These are phyloP conservation scores for Coemansia sp. DNA, from an alignment of 192 early-diverging fungal genomes.

Conservation along the genomic window DNA sequence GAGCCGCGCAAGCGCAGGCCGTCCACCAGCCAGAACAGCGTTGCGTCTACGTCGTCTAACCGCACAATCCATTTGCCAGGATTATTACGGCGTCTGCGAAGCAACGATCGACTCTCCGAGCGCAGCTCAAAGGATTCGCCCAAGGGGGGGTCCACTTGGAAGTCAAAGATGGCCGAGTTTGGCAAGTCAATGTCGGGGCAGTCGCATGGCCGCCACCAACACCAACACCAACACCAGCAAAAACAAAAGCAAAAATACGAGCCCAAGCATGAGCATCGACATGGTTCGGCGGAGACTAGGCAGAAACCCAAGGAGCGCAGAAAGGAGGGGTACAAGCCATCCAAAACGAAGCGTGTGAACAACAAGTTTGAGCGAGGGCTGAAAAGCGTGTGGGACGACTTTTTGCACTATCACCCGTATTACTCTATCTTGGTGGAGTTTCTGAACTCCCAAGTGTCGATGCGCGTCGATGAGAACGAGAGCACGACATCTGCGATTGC, in stretches of 20 bases:
- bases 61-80: slow-evolving; percentile 35
- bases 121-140: neutral
- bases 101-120: slow-evolving; percentile 21
- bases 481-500: slow-evolving; percentile 49
- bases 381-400: slow-evolving; percentile 52
- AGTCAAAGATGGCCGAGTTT: slow-evolving; percentile 18
- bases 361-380: slow-evolving; percentile 55
- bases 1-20: slow-evolving; percentile 7
- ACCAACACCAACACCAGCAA: neutral
- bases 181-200: neutral
- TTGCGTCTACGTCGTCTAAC: slow-evolving; percentile 26
- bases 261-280: neutral
- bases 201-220: neutral
- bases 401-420: slow-evolving; percentile 46
- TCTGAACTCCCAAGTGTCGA: slow-evolving; percentile 57
- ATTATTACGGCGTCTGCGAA: slow-evolving; percentile 36
- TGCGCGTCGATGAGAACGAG: slow-evolving; percentile 51
- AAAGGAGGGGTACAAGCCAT: slow-evolving; percentile 27
- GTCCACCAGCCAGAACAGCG: slow-evolving; percentile 30
- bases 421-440: slow-evolving; percentile 56
- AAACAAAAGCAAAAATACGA: neutral
- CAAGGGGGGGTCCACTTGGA: slow-evolving; percentile 10
- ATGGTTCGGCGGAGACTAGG: neutral
- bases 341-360: slow-evolving; percentile 16
- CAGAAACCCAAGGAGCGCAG: slow-evolving; percentile 17